Percentiles rank a stretch among this genome's conserved stretches.
Conservation (phyloP, 345 rosid genomes). For the Citrus trifoliata region DNA sequence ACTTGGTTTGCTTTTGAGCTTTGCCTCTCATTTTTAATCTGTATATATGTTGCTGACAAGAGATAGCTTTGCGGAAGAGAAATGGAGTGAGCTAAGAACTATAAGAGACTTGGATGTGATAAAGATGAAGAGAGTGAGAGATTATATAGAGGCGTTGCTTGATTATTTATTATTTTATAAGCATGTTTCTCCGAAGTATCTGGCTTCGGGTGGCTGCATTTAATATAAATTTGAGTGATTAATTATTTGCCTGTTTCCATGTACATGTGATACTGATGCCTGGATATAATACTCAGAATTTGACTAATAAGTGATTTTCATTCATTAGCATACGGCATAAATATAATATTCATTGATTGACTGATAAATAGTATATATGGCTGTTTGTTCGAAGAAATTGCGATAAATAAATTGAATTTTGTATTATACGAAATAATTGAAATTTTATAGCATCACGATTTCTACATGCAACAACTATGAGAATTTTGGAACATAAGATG, state of each 20-base stretch:
- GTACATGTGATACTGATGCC: neutral
- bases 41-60: neutral
- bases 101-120: neutral
- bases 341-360: neutral
- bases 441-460: neutral
- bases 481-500: neutral
- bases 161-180: neutral
- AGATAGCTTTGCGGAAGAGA: neutral
- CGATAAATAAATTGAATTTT: no score
- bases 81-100: neutral
- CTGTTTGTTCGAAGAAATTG: neutral
- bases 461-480: neutral
- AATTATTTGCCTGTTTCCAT: neutral
- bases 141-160: neutral
- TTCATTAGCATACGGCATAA: neutral
- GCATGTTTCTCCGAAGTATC: constrained; percentile 17
- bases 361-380: neutral
- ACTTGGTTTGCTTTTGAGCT: constrained; percentile 6
- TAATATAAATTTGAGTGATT: neutral
- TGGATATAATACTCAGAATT: neutral
- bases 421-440: neutral
- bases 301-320: neutral
- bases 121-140: neutral
- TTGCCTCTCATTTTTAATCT: constrained; percentile 8
- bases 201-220: neutral